Conservation (phyloP, 371 early-diverging fungal genomes). For the Apophysomyces elegans region DNA sequence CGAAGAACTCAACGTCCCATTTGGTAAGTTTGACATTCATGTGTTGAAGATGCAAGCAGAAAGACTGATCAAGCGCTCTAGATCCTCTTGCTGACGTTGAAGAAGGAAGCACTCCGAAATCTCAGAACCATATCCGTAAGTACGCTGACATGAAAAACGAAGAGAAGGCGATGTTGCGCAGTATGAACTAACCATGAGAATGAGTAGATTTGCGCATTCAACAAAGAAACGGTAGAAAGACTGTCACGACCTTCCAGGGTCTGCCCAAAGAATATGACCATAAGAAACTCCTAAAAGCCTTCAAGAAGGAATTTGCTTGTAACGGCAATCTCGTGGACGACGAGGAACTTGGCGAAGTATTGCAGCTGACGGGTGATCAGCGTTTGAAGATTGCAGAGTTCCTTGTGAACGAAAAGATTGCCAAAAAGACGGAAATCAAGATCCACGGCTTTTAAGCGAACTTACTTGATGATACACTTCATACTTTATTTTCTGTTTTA, state of each 20-base stretch:
- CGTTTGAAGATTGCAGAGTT: conserved; percentile 85
- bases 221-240: conserved; percentile 97
- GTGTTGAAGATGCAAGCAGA: background rate
- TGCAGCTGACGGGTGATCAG: conserved; percentile 97
- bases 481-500: background rate
- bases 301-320: conserved; percentile 97
- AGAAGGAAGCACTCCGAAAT: conserved; percentile 58
- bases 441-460: conserved; percentile 80
- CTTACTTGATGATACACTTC: background rate
- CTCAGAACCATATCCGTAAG: conserved; percentile 80
- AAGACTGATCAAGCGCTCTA: conserved; percentile 17
- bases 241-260: conserved; percentile 84
- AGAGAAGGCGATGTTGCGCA: conserved; percentile 3
- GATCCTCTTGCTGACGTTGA: conserved; percentile 88
- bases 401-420: conserved; percentile 77
- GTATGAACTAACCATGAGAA: conserved; percentile 12
- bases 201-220: conserved; percentile 92
- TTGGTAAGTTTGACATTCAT: conserved; percentile 16
- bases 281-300: conserved; percentile 90
- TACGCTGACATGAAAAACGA: conserved; percentile 21
- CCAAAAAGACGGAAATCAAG: conserved; percentile 85
- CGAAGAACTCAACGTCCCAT: conserved; percentile 28
- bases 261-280: conserved; percentile 86
- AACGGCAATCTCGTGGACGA: conserved; percentile 94
- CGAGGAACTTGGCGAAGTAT: conserved; percentile 87